These are phyloP conservation scores for Haplosporangium sp. DNA, from an alignment of 371 early-diverging fungal species.

Conservation along the genomic window DNA sequence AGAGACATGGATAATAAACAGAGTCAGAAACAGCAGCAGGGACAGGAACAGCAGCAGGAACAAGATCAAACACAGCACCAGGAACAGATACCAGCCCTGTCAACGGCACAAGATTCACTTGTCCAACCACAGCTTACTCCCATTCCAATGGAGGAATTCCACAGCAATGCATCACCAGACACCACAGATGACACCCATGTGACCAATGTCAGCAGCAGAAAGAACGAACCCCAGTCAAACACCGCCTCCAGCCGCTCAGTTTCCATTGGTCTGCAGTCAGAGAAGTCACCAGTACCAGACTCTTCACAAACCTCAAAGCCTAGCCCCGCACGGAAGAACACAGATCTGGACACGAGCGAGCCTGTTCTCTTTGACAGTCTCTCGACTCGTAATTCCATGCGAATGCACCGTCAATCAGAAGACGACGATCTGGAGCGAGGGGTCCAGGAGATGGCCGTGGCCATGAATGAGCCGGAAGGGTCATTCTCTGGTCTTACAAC, in stretches of 20 bases:
- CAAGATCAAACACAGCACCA: neutral
- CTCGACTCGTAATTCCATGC: constrained; percentile 1
- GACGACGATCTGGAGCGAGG: constrained; percentile 51
- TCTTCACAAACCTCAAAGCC: neutral
- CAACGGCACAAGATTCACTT: neutral
- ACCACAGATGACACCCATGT: neutral
- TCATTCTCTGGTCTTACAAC: constrained; percentile 40
- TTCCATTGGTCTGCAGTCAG: constrained; percentile 2
- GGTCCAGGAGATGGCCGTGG: constrained; percentile 31
- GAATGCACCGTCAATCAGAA: constrained; percentile 33
- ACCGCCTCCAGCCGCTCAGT: neutral
- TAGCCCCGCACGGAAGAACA: constrained; percentile 9
- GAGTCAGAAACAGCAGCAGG: too few relatives aligned
- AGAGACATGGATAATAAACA: too few relatives aligned
- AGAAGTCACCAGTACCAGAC: constrained; percentile 4
- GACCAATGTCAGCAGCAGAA: neutral
- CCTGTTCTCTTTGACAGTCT: constrained; percentile 24
- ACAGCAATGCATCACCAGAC: neutral
- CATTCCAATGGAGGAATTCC: constrained; percentile 13
- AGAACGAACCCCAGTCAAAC: neutral
- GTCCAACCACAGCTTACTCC: neutral
- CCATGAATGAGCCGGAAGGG: constrained; percentile 41
- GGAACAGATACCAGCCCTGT: neutral
- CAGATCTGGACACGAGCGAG: constrained; percentile 25
- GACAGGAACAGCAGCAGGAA: constrained; percentile 8